phyloP scores from a whole-genome alignment of 345 rosid genomes.

The Clarkia xantiana region DNA sequence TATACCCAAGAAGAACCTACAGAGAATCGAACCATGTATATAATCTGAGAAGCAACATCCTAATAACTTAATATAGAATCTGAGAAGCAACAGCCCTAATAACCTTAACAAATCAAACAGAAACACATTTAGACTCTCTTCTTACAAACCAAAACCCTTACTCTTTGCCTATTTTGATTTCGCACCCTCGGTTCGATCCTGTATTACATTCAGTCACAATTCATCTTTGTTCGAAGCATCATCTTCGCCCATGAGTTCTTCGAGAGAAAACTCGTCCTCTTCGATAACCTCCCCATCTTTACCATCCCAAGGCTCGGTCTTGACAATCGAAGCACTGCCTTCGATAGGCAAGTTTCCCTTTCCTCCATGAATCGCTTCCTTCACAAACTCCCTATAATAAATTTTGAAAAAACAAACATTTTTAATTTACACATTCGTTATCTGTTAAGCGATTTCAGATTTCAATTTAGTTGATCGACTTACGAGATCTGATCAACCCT shows the following conservation, averaged over 20 bases:
- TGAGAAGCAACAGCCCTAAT: too few relatives aligned
- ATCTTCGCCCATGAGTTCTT: conserved; percentile 76
- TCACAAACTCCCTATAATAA: conserved; percentile 58
- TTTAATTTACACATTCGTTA: conserved; percentile 4
- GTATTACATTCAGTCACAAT: conserved; percentile 18
- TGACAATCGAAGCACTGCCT: conserved; percentile 35
- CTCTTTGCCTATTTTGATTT: not conserved
- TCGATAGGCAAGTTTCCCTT: conserved; percentile 79
- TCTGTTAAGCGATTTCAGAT: not conserved
- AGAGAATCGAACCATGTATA: too few relatives aligned
- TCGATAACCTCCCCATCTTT: conserved; percentile 71
- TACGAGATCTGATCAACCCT: conserved; percentile 73
- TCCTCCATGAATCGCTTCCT: conserved; percentile 81
- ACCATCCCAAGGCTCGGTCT: conserved; percentile 83
- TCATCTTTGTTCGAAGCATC: conserved; percentile 38
- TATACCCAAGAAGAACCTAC: too few relatives aligned
- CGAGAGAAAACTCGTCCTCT: conserved; percentile 89
- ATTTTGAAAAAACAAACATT: not conserved
- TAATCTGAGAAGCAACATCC: too few relatives aligned
- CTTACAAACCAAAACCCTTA: too few relatives aligned
- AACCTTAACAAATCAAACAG: too few relatives aligned
- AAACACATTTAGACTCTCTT: too few relatives aligned
- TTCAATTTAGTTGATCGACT: conserved; percentile 14
- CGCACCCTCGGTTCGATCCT: not conserved
- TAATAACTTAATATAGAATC: too few relatives aligned